A percentile compares a stretch with the other conserved stretches of the same genome.
These are phyloP conservation scores for Cercis canadensis DNA, from an alignment of 306 rosid genomes.

Conservation along the genomic window DNA sequence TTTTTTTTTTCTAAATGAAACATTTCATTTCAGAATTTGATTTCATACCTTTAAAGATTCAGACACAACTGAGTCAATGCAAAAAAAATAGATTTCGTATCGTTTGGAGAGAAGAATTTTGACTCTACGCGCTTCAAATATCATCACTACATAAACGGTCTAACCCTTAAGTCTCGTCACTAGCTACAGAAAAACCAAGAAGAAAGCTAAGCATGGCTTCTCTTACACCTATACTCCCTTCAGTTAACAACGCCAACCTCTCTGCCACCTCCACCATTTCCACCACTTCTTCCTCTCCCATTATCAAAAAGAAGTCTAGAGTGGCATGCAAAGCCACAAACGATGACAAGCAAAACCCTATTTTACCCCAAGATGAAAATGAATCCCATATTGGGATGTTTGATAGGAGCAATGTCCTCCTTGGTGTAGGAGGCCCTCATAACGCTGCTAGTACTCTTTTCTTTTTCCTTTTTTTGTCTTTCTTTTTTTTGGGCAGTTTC, in stretches of 20 bases:
- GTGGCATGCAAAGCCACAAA: slow-evolving; percentile 38
- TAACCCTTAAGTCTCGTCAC: too few species aligned
- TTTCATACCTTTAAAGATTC: too few species aligned
- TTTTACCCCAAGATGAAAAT: background rate
- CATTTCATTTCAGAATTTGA: too few species aligned
- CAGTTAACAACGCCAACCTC: background rate
- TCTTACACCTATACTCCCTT: slow-evolving; percentile 6
- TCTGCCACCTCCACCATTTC: background rate
- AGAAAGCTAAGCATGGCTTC: slow-evolving; percentile 33
- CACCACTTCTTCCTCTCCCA: background rate
- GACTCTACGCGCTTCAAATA: too few species aligned
- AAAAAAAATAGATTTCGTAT: too few species aligned
- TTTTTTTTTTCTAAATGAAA: too few species aligned
- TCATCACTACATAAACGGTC: too few species aligned
- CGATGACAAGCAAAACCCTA: background rate
- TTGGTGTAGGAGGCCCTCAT: slow-evolving; percentile 49
- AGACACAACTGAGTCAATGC: too few species aligned
- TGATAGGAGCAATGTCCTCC: slow-evolving; percentile 46
- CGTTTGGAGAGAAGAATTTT: too few species aligned
- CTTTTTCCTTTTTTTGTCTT: too few species aligned
- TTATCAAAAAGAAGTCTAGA: slow-evolving; percentile 14
- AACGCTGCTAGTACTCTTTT: slow-evolving; percentile 13
- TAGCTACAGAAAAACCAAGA: too few species aligned
- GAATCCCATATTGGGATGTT: background rate
- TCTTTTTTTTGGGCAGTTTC: too few species aligned